A percentile compares a stretch with the other conserved stretches of the same genome.
Conservation (phyloP, 805 yeast genomes). For the Ogataea neopini region DNA sequence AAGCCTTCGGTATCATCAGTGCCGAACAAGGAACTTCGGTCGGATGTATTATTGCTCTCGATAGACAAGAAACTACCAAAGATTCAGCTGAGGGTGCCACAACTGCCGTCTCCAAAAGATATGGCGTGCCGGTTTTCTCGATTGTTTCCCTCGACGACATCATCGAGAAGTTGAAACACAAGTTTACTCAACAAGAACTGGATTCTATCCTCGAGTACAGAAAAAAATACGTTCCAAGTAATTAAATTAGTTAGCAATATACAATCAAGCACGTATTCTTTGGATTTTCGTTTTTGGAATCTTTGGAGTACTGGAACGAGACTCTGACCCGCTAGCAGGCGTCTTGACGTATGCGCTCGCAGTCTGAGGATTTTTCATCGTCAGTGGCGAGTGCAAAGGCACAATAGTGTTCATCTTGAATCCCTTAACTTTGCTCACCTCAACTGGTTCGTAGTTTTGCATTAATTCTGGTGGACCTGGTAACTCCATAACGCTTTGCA, state of each 20-base stretch:
- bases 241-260: slow-evolving; percentile 3
- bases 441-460: slow-evolving; percentile 51
- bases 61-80: slow-evolving; percentile 87
- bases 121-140: slow-evolving; percentile 78
- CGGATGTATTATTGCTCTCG: slow-evolving; percentile 88
- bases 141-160: slow-evolving; percentile 80
- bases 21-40: slow-evolving; percentile 70
- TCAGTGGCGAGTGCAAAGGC: slow-evolving; percentile 80
- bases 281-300: slow-evolving; percentile 59
- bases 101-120: slow-evolving; percentile 68
- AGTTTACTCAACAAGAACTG: slow-evolving; percentile 58
- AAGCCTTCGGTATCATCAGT: slow-evolving; percentile 80
- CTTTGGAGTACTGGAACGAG: slow-evolving; percentile 32
- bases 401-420: slow-evolving; percentile 83
- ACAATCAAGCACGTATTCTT: slow-evolving; percentile 48
- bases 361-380: slow-evolving; percentile 83
- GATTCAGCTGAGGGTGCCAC: slow-evolving; percentile 75
- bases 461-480: slow-evolving; percentile 65
- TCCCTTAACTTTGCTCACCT: slow-evolving; percentile 80
- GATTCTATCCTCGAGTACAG: slow-evolving; percentile 60
- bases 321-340: slow-evolving; percentile 40
- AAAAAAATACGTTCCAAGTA: slow-evolving; percentile 45
- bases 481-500: slow-evolving; percentile 59
- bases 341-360: slow-evolving; percentile 62
- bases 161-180: slow-evolving; percentile 55